phyloP scores from a whole-genome alignment of 2,329 filamentous ascomycete species.

The Xylariaceae sp. region DNA sequence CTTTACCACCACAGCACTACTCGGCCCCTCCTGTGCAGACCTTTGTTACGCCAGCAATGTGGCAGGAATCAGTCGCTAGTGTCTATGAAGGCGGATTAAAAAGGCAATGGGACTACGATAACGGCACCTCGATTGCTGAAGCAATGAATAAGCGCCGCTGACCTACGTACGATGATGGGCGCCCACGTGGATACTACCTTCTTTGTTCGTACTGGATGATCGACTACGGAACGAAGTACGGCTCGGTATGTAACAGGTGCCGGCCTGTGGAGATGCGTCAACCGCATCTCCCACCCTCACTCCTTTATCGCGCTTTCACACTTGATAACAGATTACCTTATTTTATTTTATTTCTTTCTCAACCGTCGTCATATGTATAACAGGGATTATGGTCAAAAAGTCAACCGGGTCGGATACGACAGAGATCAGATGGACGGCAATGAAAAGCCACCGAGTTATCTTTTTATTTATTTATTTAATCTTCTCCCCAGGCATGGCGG shows the following conservation, averaged over 20 bases:
- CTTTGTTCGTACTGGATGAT: slow-evolving; percentile 17
- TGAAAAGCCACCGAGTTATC: neutral
- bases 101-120: slow-evolving; percentile 62
- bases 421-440: slow-evolving; percentile 8
- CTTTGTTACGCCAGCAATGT: slow-evolving; percentile 73
- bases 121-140: slow-evolving; percentile 32
- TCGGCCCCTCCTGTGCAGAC: slow-evolving; percentile 55
- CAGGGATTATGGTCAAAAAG: slow-evolving; percentile 14
- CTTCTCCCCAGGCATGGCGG: no score
- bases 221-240: slow-evolving; percentile 10
- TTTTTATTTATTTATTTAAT: no score
- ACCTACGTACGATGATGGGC: slow-evolving; percentile 14
- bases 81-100: slow-evolving; percentile 69
- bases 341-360: no score
- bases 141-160: slow-evolving; percentile 38
- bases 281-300: slow-evolving; percentile 4
- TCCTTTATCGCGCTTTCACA: slow-evolving; percentile 12
- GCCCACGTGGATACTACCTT: slow-evolving; percentile 21
- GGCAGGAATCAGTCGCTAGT: slow-evolving; percentile 71
- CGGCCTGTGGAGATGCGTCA: slow-evolving; percentile 5
- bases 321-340: slow-evolving; percentile 19
- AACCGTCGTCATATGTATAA: slow-evolving; percentile 22
- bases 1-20: slow-evolving; percentile 55
- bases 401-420: slow-evolving; percentile 12
- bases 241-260: slow-evolving; percentile 1